Percentiles rank a stretch among this genome's conserved stretches.
phyloP scores from a whole-genome alignment of 768 basidiomycete species.

The Dictyophora rubrovolvata region DNA sequence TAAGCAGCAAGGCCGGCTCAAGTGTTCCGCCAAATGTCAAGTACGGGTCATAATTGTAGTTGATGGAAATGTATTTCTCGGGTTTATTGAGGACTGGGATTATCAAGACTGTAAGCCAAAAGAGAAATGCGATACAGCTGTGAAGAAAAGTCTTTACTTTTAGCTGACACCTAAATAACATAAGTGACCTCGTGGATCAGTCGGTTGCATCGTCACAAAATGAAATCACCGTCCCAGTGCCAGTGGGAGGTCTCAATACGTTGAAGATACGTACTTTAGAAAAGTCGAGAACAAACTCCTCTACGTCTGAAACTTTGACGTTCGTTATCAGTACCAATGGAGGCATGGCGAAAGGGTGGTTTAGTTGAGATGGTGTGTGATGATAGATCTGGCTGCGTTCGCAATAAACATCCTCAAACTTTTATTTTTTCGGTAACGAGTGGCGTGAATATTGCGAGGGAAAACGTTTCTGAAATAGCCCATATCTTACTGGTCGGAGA shows the following conservation, averaged over 20 bases:
- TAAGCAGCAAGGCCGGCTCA: constrained; percentile 54
- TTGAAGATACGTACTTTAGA: constrained; percentile 35
- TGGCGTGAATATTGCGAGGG: too few species aligned
- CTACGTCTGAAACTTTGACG: constrained; percentile 24
- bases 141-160: constrained; percentile 28
- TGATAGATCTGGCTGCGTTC: not conserved
- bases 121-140: not conserved
- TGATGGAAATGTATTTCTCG: constrained; percentile 41
- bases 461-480: too few species aligned
- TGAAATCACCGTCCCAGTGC: not conserved
- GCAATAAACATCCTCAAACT: too few species aligned
- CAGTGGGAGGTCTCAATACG: not conserved
- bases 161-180: constrained; percentile 27
- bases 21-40: constrained; percentile 53
- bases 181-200: not conserved
- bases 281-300: constrained; percentile 37
- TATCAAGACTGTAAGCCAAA: not conserved
- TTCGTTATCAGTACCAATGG: constrained; percentile 30
- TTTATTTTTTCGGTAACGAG: too few species aligned
- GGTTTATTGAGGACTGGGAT: constrained; percentile 38
- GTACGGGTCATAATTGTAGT: constrained; percentile 46
- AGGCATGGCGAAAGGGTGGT: constrained; percentile 22
- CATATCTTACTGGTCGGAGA: too few species aligned
- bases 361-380: not conserved
- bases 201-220: not conserved